A percentile compares a stretch with the other conserved stretches of the same genome.
phyloP scores from a whole-genome alignment of 345 rosid species.

The Syzygium jambos region DNA sequence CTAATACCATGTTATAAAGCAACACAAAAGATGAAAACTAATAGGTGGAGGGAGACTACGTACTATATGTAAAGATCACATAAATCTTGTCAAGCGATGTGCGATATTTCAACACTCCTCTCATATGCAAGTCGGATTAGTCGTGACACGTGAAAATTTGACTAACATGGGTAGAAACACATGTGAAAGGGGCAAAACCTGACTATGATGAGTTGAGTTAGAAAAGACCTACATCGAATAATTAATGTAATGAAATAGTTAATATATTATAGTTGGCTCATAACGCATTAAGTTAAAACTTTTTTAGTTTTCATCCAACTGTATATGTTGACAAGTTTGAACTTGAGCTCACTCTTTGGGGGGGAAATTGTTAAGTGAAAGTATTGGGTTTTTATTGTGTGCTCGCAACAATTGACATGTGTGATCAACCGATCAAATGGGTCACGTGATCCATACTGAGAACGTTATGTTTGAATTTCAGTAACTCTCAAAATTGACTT shows the following conservation, averaged over 20 bases:
- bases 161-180: accelerated
- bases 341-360: background rate
- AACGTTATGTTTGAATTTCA: background rate
- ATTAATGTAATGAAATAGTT: background rate
- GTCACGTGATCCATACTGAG: background rate
- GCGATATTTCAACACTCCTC: background rate
- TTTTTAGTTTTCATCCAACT: background rate
- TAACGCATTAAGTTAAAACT: background rate
- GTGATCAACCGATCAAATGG: background rate
- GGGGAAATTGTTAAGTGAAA: background rate
- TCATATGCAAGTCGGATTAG: accelerated
- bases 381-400: accelerated
- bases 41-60: background rate
- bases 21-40: accelerated
- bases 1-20: background rate
- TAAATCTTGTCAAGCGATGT: background rate
- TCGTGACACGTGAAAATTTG: background rate
- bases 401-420: background rate
- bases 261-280: accelerated
- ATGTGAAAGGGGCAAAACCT: background rate
- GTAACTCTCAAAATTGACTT: background rate
- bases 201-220: background rate
- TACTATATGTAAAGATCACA: background rate
- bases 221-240: accelerated
- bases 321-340: background rate